Evolutionary conservation across 257 asterid genomes (phyloP).

Genomic region (Capsicum chinense): DNA sequence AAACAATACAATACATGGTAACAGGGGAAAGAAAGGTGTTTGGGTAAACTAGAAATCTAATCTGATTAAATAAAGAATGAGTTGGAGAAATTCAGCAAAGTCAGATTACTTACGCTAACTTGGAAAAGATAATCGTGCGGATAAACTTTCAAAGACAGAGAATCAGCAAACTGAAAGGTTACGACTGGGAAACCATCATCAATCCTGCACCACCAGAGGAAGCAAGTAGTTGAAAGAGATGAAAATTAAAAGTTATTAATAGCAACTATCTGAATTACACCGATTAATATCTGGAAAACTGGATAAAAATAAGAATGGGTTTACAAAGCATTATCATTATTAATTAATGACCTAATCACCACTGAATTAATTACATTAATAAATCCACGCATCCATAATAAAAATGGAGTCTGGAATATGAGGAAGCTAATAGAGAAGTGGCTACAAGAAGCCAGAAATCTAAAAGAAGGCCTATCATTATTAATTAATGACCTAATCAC

Average conservation of each 20-base stretch:
- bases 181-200: slow-evolving; percentile 72
- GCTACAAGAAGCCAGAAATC: neutral
- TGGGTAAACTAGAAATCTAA: neutral
- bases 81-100: slow-evolving; percentile 28
- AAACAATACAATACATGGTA: neutral
- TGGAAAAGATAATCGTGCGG: slow-evolving; percentile 68
- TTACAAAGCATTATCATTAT: neutral
- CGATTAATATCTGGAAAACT: neutral
- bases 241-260: slow-evolving; percentile 2
- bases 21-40: neutral
- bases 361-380: neutral
- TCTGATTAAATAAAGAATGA: neutral
- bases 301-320: neutral
- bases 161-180: slow-evolving; percentile 53
- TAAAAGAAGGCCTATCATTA: neutral
- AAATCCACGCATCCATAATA: neutral
- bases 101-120: slow-evolving; percentile 55
- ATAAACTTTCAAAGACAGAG: slow-evolving; percentile 54
- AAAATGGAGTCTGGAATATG: neutral
- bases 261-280: neutral
- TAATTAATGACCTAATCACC: slow-evolving; percentile 5
- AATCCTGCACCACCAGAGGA: slow-evolving; percentile 49
- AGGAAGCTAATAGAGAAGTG: neutral
- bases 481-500: slow-evolving; percentile 1
- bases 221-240: slow-evolving; percentile 23